These are phyloP conservation scores for Ceratobasidium theobromae DNA, from an alignment of 1,284 basidiomycete genomes.

Conservation along the genomic window DNA sequence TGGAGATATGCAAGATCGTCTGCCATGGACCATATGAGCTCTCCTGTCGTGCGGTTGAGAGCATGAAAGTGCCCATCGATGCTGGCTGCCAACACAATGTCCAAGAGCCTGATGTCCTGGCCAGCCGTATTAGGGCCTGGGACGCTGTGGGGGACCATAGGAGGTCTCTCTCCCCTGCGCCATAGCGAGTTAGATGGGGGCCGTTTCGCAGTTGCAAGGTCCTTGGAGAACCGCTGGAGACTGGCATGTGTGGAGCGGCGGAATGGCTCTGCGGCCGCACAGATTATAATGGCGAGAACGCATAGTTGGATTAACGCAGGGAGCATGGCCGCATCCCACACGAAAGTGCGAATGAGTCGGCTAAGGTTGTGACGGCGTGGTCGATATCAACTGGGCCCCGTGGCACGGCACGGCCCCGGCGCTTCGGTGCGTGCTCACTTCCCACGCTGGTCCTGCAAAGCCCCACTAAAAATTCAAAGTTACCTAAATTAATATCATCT, in stretches of 20 bases:
- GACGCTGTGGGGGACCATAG: neutral
- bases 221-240: conserved; percentile 18
- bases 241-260: conserved; percentile 11
- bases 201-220: conserved; percentile 5
- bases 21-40: conserved; percentile 78
- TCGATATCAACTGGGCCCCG: conserved; percentile 2
- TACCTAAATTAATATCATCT: no score
- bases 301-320: conserved; percentile 17
- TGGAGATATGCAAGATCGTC: conserved; percentile 45
- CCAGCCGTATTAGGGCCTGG: neutral
- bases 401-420: conserved; percentile 14
- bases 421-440: neutral
- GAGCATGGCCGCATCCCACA: conserved; percentile 29
- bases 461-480: no score
- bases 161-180: neutral
- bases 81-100: conserved; percentile 80
- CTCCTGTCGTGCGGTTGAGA: conserved; percentile 76
- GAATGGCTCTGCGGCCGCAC: conserved; percentile 10
- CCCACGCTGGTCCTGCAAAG: conserved; percentile 11
- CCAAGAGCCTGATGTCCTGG: conserved; percentile 61
- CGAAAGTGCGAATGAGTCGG: neutral
- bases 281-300: conserved; percentile 1
- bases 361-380: neutral
- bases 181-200: neutral
- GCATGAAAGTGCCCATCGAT: conserved; percentile 92